A percentile compares a stretch with the other conserved stretches of the same genome.
phyloP scores from a whole-genome alignment of 352 stramenopile species.

The Aphanomyces stellatus region DNA sequence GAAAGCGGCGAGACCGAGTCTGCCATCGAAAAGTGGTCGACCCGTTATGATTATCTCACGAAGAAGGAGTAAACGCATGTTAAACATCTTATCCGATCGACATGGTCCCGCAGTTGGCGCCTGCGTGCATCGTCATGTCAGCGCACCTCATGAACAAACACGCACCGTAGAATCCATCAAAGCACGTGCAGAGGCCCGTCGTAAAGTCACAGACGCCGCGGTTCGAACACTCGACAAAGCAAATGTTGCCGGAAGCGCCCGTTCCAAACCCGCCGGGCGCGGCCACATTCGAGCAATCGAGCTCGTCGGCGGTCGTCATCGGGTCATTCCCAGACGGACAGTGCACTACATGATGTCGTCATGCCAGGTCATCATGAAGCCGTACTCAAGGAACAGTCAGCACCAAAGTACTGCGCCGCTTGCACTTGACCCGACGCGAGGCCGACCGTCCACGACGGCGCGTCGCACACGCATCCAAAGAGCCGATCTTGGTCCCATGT shows the following conservation, averaged over 20 bases:
- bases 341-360: constrained; percentile 30
- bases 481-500: constrained; percentile 90
- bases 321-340: constrained; percentile 82
- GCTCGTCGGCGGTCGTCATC: constrained; percentile 55
- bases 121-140: background rate
- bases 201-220: constrained; percentile 86
- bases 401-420: constrained; percentile 81
- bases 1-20: background rate
- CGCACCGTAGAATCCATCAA: constrained; percentile 56
- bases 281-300: constrained; percentile 46
- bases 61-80: background rate
- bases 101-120: constrained; percentile 7
- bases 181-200: constrained; percentile 80
- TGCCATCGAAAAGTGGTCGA: constrained; percentile 12
- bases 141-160: constrained; percentile 25
- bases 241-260: constrained; percentile 69
- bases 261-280: constrained; percentile 31
- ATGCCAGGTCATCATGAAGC: background rate
- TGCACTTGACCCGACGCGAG: constrained; percentile 63
- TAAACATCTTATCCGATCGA: background rate
- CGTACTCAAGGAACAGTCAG: constrained; percentile 75
- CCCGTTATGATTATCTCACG: constrained; percentile 19
- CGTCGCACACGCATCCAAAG: constrained; percentile 86
- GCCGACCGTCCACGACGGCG: constrained; percentile 73
- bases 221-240: constrained; percentile 89